These are phyloP conservation scores for Omphalea diandra DNA, from an alignment of 441 rosid genomes.

Conservation along the genomic window DNA sequence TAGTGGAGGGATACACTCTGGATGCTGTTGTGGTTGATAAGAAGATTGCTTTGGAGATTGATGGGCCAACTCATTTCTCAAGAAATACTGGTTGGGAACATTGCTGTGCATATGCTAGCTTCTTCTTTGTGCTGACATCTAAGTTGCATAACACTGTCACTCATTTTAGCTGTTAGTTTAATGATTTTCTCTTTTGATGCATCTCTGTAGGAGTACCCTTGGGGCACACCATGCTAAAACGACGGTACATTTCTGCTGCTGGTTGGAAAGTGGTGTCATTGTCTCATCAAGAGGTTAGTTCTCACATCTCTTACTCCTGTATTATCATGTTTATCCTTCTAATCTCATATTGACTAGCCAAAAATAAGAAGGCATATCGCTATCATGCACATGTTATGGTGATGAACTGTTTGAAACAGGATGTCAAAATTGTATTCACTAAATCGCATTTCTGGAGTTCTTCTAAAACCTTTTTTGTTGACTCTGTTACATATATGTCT, in stretches of 20 bases:
- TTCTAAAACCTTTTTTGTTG: too few species aligned
- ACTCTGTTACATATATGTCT: not conserved
- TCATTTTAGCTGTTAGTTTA: constrained; percentile 4
- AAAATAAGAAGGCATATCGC: not conserved
- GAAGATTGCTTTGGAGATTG: constrained; percentile 88
- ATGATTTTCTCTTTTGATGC: constrained; percentile 2
- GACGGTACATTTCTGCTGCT: constrained; percentile 73
- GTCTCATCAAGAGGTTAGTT: constrained; percentile 74
- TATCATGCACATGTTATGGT: not conserved
- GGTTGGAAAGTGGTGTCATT: constrained; percentile 87
- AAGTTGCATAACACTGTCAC: not conserved
- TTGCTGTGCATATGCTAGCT: constrained; percentile 5
- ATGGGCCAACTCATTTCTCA: constrained; percentile 95
- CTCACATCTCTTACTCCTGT: constrained; percentile 7
- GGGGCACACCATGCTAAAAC: constrained; percentile 86
- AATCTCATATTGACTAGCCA: not conserved
- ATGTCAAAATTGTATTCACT: not conserved
- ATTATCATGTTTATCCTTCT: not conserved
- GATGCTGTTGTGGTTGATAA: constrained; percentile 84
- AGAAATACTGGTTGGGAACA: constrained; percentile 69
- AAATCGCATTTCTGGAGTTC: not conserved
- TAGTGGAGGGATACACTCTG: constrained; percentile 67
- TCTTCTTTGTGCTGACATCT: constrained; percentile 19
- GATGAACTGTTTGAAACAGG: not conserved
- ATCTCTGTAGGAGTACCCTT: constrained; percentile 61